Conservation (phyloP, 2,329 filamentous ascomycete species). For the Phialemonium atrogriseum region DNA sequence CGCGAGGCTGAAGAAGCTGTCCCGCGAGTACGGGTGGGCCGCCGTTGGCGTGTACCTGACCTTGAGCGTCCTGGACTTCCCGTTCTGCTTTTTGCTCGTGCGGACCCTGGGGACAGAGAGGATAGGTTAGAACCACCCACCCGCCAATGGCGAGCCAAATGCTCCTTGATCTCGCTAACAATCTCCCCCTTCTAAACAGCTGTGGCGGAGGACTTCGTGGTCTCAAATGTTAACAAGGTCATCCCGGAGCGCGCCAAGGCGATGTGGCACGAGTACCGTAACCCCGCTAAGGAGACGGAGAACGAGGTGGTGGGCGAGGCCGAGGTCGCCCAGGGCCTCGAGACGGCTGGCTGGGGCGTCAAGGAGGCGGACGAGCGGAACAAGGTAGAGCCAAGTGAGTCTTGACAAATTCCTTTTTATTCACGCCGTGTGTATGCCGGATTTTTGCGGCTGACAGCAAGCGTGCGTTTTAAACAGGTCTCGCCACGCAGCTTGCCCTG, state of each 20-base stretch:
- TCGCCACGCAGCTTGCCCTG: conserved; percentile 76
- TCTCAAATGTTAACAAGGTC: conserved; percentile 48
- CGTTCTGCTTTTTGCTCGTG: conserved; percentile 89
- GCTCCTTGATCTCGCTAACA: conserved; percentile 2
- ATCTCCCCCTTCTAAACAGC: conserved; percentile 28
- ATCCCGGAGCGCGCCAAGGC: conserved; percentile 53
- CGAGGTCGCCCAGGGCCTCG: conserved; percentile 35
- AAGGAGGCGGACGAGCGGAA: conserved; percentile 54
- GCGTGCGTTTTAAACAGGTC: conserved; percentile 36
- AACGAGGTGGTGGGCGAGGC: conserved; percentile 32
- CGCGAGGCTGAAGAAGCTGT: conserved; percentile 71
- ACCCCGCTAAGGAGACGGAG: conserved; percentile 37
- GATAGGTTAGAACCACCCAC: conserved; percentile 52
- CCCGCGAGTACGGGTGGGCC: conserved; percentile 88
- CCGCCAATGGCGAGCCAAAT: not conserved
- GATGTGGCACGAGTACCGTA: conserved; percentile 40
- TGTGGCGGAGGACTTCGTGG: conserved; percentile 57
- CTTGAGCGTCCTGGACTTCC: conserved; percentile 82
- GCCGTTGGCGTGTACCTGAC: conserved; percentile 85
- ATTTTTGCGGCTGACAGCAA: too few relatives aligned
- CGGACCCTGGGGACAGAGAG: conserved; percentile 73
- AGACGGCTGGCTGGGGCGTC: conserved; percentile 52
- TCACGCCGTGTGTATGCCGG: too few relatives aligned
- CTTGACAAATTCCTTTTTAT: conserved; percentile 1
- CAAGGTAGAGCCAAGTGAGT: conserved; percentile 67